phyloP scores from a whole-genome alignment of 78 protist species.

The Chrysochromulina parva region DNA sequence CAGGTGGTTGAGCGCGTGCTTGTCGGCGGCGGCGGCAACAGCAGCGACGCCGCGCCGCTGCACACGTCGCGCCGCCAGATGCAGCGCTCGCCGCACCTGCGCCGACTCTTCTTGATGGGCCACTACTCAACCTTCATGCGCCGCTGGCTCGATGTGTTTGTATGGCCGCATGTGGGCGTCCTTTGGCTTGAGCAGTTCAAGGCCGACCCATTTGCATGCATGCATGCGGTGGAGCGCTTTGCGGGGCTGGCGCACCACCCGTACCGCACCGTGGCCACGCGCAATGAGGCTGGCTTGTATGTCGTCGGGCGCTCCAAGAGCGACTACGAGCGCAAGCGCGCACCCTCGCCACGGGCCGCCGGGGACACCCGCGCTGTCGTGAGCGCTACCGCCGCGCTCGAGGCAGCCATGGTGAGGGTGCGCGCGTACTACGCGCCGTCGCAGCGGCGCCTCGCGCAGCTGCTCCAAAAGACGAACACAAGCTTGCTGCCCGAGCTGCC shows the following conservation, averaged over 20 bases:
- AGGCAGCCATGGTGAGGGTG: background rate
- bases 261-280: background rate
- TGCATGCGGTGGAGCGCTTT: background rate
- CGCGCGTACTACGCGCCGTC: background rate
- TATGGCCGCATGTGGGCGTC: background rate
- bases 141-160: background rate
- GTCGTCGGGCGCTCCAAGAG: constrained; percentile 1
- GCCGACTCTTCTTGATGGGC: background rate
- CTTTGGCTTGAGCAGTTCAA: constrained; percentile 6
- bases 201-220: background rate
- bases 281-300: background rate
- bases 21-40: background rate
- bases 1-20: background rate
- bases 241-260: background rate
- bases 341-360: too few relatives aligned
- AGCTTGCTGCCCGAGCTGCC: too few relatives aligned
- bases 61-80: background rate
- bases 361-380: background rate
- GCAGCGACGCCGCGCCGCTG: background rate
- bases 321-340: too few relatives aligned
- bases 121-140: background rate
- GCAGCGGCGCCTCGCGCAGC: background rate
- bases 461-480: background rate
- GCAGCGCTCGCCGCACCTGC: background rate
- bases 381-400: background rate